Percentiles rank a stretch among this genome's conserved stretches.
These are phyloP conservation scores for Lodderomyces margitis DNA, from an alignment of 1,139 yeast species.

Conservation along the genomic window DNA sequence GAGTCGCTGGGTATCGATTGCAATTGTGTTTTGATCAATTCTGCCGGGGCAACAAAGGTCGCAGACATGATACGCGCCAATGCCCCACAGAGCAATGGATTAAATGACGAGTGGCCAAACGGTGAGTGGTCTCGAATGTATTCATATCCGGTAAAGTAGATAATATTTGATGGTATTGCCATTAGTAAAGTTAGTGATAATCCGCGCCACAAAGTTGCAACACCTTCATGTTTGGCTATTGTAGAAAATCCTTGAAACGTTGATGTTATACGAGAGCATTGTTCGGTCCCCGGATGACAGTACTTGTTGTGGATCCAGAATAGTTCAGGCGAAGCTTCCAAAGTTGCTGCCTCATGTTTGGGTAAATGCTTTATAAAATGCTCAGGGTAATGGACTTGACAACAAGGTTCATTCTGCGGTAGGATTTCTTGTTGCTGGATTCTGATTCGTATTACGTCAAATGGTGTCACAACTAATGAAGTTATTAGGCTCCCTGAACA, in stretches of 20 bases:
- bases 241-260: conserved; percentile 72
- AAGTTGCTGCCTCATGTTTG: conserved; percentile 1
- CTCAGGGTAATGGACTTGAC: conserved; percentile 19
- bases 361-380: conserved; percentile 5
- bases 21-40: conserved; percentile 78
- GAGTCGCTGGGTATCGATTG: conserved; percentile 70
- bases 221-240: conserved; percentile 72
- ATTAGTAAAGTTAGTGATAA: conserved; percentile 76
- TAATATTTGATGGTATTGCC: conserved; percentile 92
- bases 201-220: conserved; percentile 83
- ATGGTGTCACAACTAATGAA: conserved; percentile 84
- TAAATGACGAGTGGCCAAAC: conserved; percentile 46
- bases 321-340: conserved; percentile 21
- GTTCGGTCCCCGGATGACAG: conserved; percentile 28
- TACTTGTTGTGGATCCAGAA: conserved; percentile 44
- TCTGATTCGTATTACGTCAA: conserved; percentile 89
- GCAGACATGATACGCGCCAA: conserved; percentile 83
- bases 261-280: conserved; percentile 43
- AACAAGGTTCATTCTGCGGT: conserved; percentile 33
- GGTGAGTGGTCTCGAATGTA: conserved; percentile 76
- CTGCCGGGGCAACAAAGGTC: conserved; percentile 82
- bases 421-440: conserved; percentile 83
- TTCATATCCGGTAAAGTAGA: conserved; percentile 93
- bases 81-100: conserved; percentile 85
- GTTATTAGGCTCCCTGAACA: conserved; percentile 89